These are phyloP conservation scores for Sutorius australiensis DNA, from an alignment of 768 basidiomycete genomes.

Conservation along the genomic window DNA sequence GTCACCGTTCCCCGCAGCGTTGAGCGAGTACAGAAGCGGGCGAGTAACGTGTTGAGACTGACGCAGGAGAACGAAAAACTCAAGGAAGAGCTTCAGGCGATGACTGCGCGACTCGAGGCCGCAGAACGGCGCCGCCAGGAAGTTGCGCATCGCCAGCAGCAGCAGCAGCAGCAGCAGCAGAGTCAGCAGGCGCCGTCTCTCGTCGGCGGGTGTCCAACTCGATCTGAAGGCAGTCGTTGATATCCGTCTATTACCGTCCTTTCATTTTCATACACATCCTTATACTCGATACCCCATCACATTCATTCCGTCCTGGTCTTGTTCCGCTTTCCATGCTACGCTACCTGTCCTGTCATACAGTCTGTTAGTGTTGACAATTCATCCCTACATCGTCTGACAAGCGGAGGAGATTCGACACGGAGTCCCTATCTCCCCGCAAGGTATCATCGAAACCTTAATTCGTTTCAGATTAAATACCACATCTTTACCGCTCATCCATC, in stretches of 20 bases:
- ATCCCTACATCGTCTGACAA: slow-evolving; percentile 6
- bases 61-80: slow-evolving; percentile 78
- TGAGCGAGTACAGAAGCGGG: slow-evolving; percentile 58
- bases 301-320: slow-evolving; percentile 14
- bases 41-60: slow-evolving; percentile 72
- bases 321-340: slow-evolving; percentile 13
- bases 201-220: slow-evolving; percentile 13
- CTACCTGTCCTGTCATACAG: slow-evolving; percentile 2
- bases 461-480: slow-evolving; percentile 8
- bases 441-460: slow-evolving; percentile 14
- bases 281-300: slow-evolving; percentile 25
- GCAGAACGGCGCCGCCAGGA: slow-evolving; percentile 60
- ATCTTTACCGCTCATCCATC: neutral
- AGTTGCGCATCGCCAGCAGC: slow-evolving; percentile 37
- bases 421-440: neutral
- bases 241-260: slow-evolving; percentile 26
- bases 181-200: slow-evolving; percentile 9
- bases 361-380: neutral
- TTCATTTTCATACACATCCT: slow-evolving; percentile 17
- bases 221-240: slow-evolving; percentile 22
- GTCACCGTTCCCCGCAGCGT: slow-evolving; percentile 29
- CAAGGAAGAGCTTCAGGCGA: slow-evolving; percentile 68
- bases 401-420: neutral
- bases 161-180: slow-evolving; percentile 24
- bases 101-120: slow-evolving; percentile 71